A percentile compares a stretch with the other conserved stretches of the same genome.
Conservation (phyloP, 1,284 basidiomycete species). For the Athelia sp. region DNA sequence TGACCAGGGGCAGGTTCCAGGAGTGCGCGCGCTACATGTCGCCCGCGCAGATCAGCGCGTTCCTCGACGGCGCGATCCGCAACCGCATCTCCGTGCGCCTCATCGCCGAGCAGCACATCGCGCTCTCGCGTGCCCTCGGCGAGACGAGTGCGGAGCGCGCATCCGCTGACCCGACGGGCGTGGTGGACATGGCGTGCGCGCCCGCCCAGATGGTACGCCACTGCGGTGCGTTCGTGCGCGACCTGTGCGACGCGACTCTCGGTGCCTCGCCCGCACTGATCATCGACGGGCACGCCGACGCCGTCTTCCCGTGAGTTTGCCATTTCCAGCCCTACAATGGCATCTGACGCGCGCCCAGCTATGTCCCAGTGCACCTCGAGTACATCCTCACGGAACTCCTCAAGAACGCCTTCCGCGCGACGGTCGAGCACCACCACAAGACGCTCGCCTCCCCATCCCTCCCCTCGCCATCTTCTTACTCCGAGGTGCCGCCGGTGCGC, state of each 20-base stretch:
- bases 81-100: constrained; percentile 85
- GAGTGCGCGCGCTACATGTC: constrained; percentile 85
- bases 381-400: constrained; percentile 84
- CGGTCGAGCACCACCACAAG: constrained; percentile 69
- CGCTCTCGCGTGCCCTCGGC: constrained; percentile 69
- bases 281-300: constrained; percentile 64
- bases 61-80: constrained; percentile 84
- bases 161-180: constrained; percentile 37
- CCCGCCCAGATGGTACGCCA: constrained; percentile 68
- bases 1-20: constrained; percentile 63
- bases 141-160: too few relatives aligned
- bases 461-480: constrained; percentile 25
- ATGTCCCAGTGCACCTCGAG: constrained; percentile 85
- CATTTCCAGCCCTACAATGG: constrained; percentile 12
- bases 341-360: constrained; percentile 47
- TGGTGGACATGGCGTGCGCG: constrained; percentile 69
- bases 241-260: constrained; percentile 83
- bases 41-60: constrained; percentile 67
- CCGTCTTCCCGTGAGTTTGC: constrained; percentile 70
- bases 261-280: constrained; percentile 64
- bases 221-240: constrained; percentile 75
- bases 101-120: constrained; percentile 90
- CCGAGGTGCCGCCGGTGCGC: constrained; percentile 54
- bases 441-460: too few relatives aligned
- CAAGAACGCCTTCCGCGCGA: constrained; percentile 89